These are phyloP conservation scores for Pichia sp. DNA, from an alignment of 1,139 yeast genomes.

Conservation along the genomic window DNA sequence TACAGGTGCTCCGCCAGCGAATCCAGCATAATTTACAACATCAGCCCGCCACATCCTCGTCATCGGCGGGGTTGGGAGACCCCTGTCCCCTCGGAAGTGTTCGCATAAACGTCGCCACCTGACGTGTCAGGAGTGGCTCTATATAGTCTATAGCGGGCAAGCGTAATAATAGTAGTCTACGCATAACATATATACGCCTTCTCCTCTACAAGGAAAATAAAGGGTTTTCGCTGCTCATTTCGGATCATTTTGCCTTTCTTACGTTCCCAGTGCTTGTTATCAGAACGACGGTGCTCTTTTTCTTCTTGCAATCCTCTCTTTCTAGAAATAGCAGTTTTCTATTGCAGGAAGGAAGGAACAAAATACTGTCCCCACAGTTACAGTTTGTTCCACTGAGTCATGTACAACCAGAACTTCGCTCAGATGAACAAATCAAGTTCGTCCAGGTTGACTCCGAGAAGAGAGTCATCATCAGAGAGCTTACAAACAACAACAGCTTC, in stretches of 20 bases:
- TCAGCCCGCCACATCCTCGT: neutral
- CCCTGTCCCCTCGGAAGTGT: neutral
- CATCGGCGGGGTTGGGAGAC: neutral
- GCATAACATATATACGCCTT: neutral
- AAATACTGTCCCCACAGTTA: neutral
- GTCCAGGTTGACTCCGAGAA: neutral
- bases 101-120: neutral
- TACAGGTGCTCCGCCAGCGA: constrained; percentile 6
- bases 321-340: neutral
- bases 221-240: neutral
- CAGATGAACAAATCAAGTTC: constrained; percentile 1
- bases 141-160: neutral
- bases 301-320: neutral
- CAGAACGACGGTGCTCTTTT: neutral
- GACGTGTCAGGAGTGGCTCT: neutral
- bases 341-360: neutral
- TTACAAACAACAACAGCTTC: constrained; percentile 3
- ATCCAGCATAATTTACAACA: neutral
- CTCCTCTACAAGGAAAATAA: neutral
- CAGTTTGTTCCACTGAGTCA: neutral
- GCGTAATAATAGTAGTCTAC: neutral
- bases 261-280: neutral
- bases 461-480: constrained; percentile 3
- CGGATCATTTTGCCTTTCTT: constrained; percentile 1
- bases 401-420: neutral